A percentile compares a stretch with the other conserved stretches of the same genome.
phyloP scores from a whole-genome alignment of 2,329 filamentous ascomycete species.

The Xylariales sp. region DNA sequence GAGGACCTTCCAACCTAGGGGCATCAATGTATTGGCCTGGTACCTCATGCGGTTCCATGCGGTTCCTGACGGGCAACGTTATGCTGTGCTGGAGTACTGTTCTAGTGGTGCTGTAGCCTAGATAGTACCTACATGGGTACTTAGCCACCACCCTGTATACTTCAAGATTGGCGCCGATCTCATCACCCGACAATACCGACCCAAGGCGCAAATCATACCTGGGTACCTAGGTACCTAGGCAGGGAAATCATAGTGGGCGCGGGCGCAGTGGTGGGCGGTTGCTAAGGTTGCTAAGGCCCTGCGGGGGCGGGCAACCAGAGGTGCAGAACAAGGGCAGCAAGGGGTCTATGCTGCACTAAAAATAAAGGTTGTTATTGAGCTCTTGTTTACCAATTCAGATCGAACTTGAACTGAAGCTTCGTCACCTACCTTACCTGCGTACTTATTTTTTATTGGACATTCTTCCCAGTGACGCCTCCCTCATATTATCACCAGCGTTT shows the following conservation, averaged over 20 bases:
- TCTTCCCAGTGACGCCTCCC: constrained; percentile 29
- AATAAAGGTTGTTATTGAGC: constrained; percentile 44
- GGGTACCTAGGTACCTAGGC: neutral
- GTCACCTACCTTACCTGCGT: neutral
- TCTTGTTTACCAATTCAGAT: constrained; percentile 45
- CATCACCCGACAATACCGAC: constrained; percentile 11
- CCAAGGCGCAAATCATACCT: too few species aligned
- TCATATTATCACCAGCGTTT: constrained; percentile 19
- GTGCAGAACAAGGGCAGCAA: constrained; percentile 25
- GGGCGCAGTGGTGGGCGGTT: constrained; percentile 41
- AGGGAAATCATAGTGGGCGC: too few species aligned
- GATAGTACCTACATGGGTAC: too few species aligned
- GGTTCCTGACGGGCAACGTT: neutral
- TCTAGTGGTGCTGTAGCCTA: too few species aligned
- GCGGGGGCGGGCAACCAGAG: constrained; percentile 35
- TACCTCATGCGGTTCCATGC: neutral
- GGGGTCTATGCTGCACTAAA: constrained; percentile 19
- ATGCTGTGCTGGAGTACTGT: neutral
- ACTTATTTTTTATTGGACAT: constrained; percentile 6
- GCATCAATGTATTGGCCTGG: neutral
- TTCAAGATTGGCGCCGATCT: constrained; percentile 22
- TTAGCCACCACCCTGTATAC: too few species aligned
- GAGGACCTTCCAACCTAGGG: too few species aligned
- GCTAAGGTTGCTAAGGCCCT: constrained; percentile 50
- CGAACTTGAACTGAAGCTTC: constrained; percentile 24